These are phyloP conservation scores for Carallia brachiata DNA, from an alignment of 345 rosid genomes.

Conservation along the genomic window DNA sequence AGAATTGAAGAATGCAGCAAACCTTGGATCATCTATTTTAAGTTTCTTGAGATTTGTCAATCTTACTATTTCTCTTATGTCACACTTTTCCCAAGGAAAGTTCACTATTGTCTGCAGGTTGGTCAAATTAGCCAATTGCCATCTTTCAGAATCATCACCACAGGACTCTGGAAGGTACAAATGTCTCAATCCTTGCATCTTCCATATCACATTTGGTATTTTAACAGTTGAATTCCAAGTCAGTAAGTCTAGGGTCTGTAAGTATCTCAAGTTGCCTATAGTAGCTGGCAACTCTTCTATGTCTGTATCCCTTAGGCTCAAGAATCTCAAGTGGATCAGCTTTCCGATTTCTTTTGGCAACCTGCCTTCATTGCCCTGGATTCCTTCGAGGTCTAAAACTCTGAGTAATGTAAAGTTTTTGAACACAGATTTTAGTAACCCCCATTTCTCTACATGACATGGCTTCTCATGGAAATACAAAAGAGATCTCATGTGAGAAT, in stretches of 20 bases:
- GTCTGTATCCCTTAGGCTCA: slow-evolving; percentile 7
- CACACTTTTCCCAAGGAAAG: slow-evolving; percentile 15
- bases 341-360: slow-evolving; percentile 25
- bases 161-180: slow-evolving; percentile 16
- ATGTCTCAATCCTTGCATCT: slow-evolving; percentile 26
- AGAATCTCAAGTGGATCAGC: slow-evolving; percentile 37
- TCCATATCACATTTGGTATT: slow-evolving; percentile 27
- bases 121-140: slow-evolving; percentile 13
- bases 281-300: slow-evolving; percentile 16
- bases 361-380: background rate
- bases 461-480: slow-evolving; percentile 16
- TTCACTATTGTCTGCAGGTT: slow-evolving; percentile 22
- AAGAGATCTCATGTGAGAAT: slow-evolving; percentile 35
- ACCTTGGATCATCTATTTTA: background rate
- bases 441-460: slow-evolving; percentile 16
- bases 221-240: slow-evolving; percentile 19
- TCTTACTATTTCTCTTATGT: slow-evolving; percentile 2
- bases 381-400: slow-evolving; percentile 28
- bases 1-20: slow-evolving; percentile 15
- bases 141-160: slow-evolving; percentile 2
- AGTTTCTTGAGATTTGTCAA: slow-evolving; percentile 19
- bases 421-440: slow-evolving; percentile 1
- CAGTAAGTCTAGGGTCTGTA: slow-evolving; percentile 32
- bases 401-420: slow-evolving; percentile 19
- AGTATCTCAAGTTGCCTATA: slow-evolving; percentile 26